These are phyloP conservation scores for Trametes hirsuta DNA, from an alignment of 1,284 basidiomycete genomes.

Conservation along the genomic window DNA sequence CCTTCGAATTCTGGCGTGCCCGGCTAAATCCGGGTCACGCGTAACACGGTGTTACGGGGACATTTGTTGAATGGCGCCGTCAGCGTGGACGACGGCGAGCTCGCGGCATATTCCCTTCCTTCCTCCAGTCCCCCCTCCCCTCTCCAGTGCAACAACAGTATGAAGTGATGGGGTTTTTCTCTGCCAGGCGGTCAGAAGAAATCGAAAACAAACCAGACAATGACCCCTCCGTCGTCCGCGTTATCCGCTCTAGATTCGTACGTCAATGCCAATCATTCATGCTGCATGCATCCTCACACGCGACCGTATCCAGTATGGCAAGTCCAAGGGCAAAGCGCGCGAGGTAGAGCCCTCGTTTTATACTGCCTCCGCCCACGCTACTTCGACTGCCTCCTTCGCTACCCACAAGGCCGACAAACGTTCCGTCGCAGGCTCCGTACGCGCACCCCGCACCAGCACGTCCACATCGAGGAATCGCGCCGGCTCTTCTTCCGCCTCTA, in stretches of 20 bases:
- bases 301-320: conserved; percentile 56
- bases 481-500: conserved; percentile 19
- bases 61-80: neutral
- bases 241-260: conserved; percentile 77
- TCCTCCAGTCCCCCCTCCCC: too few species aligned
- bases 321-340: conserved; percentile 62
- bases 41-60: conserved; percentile 1
- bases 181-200: conserved; percentile 41
- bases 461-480: conserved; percentile 27
- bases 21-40: neutral
- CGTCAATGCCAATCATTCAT: conserved; percentile 37
- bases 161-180: conserved; percentile 48
- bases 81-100: neutral
- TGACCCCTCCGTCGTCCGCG: conserved; percentile 57
- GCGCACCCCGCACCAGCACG: conserved; percentile 19
- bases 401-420: conserved; percentile 26
- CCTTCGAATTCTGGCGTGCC: too few species aligned
- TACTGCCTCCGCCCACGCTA: conserved; percentile 37
- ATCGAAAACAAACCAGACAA: conserved; percentile 27
- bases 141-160: conserved; percentile 21
- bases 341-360: conserved; percentile 37
- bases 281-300: conserved; percentile 16
- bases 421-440: conserved; percentile 26
- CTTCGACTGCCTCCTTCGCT: conserved; percentile 37
- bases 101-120: too few species aligned